These are phyloP conservation scores for Ichthyophonus hoferi DNA, from an alignment of 208 protist genomes.

Conservation along the genomic window DNA sequence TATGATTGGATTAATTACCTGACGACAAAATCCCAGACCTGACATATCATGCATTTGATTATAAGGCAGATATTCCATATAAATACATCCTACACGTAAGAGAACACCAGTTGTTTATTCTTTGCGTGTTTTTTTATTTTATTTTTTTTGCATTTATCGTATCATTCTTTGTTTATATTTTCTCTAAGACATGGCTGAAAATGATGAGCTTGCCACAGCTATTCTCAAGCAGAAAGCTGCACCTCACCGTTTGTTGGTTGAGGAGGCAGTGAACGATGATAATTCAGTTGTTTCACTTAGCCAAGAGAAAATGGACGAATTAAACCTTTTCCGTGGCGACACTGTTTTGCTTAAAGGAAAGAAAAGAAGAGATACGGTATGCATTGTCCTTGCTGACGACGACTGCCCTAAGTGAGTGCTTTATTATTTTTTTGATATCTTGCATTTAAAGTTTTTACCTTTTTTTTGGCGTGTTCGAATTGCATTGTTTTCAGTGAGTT, in stretches of 20 bases:
- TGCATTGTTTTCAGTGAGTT: no score
- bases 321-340: slow-evolving; percentile 97
- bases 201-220: slow-evolving; percentile 56
- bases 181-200: background rate
- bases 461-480: no score
- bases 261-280: slow-evolving; percentile 93
- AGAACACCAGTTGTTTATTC: no score
- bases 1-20: no score
- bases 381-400: slow-evolving; percentile 90
- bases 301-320: slow-evolving; percentile 78
- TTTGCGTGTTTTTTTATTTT: no score
- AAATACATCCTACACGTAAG: no score
- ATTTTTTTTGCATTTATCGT: no score
- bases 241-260: slow-evolving; percentile 92
- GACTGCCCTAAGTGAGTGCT: slow-evolving; percentile 45
- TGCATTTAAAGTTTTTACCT: no score
- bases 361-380: slow-evolving; percentile 85
- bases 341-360: slow-evolving; percentile 96
- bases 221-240: slow-evolving; percentile 69
- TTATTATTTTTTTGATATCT: slow-evolving; percentile 54
- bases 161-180: no score
- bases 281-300: slow-evolving; percentile 90
- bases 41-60: no score
- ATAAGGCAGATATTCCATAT: no score
- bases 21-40: no score